phyloP scores from a whole-genome alignment of 2,329 filamentous ascomycete genomes.

The Geosmithia putterillii region DNA sequence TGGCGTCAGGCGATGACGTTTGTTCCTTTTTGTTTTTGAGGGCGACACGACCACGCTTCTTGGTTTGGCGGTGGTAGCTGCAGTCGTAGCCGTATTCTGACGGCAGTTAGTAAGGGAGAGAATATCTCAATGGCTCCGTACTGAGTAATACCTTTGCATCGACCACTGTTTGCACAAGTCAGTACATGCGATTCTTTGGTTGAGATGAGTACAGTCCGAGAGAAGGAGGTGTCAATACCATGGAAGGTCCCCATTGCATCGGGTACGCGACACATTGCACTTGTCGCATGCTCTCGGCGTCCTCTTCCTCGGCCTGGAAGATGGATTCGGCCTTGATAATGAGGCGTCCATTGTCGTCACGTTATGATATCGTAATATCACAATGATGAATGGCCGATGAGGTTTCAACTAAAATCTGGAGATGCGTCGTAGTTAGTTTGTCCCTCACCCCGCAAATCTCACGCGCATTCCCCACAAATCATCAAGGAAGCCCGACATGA shows the following conservation, averaged over 20 bases:
- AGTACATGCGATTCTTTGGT: not conserved
- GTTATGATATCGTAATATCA: too few species aligned
- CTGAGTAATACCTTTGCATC: constrained; percentile 23
- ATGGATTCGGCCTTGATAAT: not conserved
- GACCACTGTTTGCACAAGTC: constrained; percentile 12
- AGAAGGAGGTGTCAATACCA: constrained; percentile 18
- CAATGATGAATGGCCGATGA: too few species aligned
- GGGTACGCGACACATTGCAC: constrained; percentile 23
- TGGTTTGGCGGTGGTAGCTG: constrained; percentile 21
- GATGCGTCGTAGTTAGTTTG: not conserved
- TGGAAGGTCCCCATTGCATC: constrained; percentile 24
- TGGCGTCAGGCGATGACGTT: not conserved
- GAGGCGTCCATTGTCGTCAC: not conserved
- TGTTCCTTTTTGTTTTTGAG: constrained; percentile 4
- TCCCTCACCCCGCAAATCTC: not conserved
- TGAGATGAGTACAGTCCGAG: not conserved
- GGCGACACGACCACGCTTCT: constrained; percentile 22
- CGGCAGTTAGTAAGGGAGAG: not conserved
- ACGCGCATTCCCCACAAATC: not conserved
- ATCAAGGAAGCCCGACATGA: not conserved
- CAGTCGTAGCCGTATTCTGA: constrained; percentile 24
- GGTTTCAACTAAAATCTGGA: not conserved
- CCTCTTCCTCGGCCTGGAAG: constrained; percentile 13
- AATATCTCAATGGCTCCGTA: too few species aligned
- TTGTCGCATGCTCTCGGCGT: constrained; percentile 18